Evolutionary conservation across 352 stramenopile genomes (phyloP).

Genomic region (Plasmopara halstedii): DNA sequence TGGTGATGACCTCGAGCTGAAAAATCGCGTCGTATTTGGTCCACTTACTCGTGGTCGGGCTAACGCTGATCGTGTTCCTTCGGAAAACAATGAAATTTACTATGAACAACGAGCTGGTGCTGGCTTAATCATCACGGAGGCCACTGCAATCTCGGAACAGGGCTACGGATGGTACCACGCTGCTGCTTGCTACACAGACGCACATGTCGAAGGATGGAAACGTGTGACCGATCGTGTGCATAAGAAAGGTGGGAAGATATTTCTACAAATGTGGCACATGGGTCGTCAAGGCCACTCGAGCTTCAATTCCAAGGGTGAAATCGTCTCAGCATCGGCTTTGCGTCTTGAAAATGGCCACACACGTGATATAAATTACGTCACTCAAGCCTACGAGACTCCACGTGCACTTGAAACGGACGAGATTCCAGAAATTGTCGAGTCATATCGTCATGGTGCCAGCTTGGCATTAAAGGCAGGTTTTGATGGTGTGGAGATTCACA

Average conservation of each 20-base stretch:
- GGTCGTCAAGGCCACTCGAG: constrained; percentile 18
- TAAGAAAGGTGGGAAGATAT: constrained; percentile 16
- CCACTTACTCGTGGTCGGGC: constrained; percentile 12
- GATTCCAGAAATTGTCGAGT: constrained; percentile 51
- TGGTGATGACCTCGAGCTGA: constrained; percentile 22
- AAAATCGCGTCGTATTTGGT: constrained; percentile 18
- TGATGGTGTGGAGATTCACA: constrained; percentile 45
- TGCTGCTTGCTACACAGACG: constrained; percentile 12
- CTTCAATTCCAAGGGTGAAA: constrained; percentile 29
- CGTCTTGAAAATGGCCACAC: constrained; percentile 20
- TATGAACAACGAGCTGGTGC: constrained; percentile 16
- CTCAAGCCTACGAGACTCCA: constrained; percentile 35
- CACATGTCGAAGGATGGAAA: constrained; percentile 16
- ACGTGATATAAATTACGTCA: constrained; percentile 19
- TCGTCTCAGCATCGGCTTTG: constrained; percentile 42
- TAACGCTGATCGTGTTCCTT: constrained; percentile 13
- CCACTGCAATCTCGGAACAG: constrained; percentile 12
- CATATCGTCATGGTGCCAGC: constrained; percentile 51
- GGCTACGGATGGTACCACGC: constrained; percentile 13
- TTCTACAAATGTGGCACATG: constrained; percentile 19
- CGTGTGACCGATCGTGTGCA: constrained; percentile 15
- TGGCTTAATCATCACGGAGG: constrained; percentile 12
- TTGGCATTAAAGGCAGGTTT: constrained; percentile 66
- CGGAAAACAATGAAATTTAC: constrained; percentile 15
- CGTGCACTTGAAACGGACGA: constrained; percentile 63